Evolutionary conservation across 352 stramenopile genomes (phyloP).

Genomic region (Blastocystis sp.): DNA sequence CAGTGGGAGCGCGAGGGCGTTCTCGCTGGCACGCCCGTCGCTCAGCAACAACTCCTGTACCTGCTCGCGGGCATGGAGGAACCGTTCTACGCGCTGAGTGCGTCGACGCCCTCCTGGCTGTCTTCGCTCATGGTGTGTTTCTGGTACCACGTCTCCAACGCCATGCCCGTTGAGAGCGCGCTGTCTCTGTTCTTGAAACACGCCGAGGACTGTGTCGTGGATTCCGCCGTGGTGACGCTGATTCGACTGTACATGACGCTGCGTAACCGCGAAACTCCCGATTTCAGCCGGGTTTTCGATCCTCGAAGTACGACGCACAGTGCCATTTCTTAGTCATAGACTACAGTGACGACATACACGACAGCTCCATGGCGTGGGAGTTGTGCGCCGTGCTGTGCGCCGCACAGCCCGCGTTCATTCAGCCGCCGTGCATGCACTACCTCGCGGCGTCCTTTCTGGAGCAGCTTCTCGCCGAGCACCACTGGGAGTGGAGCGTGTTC

Average conservation of each 20-base stretch:
- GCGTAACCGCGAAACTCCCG: background rate
- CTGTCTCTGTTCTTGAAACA: background rate
- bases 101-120: background rate
- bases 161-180: background rate
- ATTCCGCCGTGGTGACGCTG: constrained; percentile 6
- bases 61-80: background rate
- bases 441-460: background rate
- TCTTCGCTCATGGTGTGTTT: background rate
- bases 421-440: background rate
- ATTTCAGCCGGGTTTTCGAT: constrained; percentile 8
- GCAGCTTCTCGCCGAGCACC: background rate
- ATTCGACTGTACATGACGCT: constrained; percentile 16
- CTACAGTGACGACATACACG: background rate
- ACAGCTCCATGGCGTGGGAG: background rate
- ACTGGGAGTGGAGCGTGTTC: background rate
- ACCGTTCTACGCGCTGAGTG: background rate
- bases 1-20: constrained; percentile 6
- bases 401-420: background rate
- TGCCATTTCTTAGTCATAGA: constrained; percentile 19
- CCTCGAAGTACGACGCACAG: background rate
- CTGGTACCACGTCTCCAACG: background rate
- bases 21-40: background rate
- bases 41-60: background rate
- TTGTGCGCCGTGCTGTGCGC: constrained; percentile 9
- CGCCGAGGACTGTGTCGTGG: background rate